A percentile compares a stretch with the other conserved stretches of the same genome.
phyloP scores from a whole-genome alignment of 805 yeast species.

The Candida stauntonica region DNA sequence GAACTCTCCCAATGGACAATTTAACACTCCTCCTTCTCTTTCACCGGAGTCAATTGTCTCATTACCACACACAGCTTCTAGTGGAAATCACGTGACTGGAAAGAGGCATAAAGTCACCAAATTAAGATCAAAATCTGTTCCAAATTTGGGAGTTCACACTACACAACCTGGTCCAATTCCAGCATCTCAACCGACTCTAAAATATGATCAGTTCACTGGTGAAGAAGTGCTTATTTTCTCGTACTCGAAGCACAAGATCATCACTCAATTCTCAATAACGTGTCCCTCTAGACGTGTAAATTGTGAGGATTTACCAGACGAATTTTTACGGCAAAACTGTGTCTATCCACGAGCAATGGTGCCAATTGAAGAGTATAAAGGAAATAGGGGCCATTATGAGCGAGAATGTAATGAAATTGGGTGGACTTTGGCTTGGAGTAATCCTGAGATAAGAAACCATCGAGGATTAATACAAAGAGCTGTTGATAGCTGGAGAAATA shows the following conservation, averaged over 20 bases:
- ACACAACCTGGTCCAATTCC: constrained; percentile 35
- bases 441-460: constrained; percentile 38
- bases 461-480: constrained; percentile 49
- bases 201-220: constrained; percentile 25
- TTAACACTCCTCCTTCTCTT: too few relatives aligned
- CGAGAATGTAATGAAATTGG: constrained; percentile 45
- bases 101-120: constrained; percentile 4
- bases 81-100: too few relatives aligned
- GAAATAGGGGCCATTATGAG: constrained; percentile 43
- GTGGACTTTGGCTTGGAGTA: constrained; percentile 41
- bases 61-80: too few relatives aligned
- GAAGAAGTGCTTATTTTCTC: constrained; percentile 29
- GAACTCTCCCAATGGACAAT: too few relatives aligned
- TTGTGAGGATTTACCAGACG: constrained; percentile 22
- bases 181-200: constrained; percentile 26
- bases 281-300: constrained; percentile 19
- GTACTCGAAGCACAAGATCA: constrained; percentile 30
- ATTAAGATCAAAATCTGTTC: constrained; percentile 16
- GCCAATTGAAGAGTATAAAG: constrained; percentile 37
- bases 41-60: too few relatives aligned
- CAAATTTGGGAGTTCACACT: constrained; percentile 10
- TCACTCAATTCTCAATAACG: constrained; percentile 23
- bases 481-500: constrained; percentile 49
- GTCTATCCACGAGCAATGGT: constrained; percentile 46
- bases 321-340: constrained; percentile 38